Evolutionary conservation across 257 asterid genomes (phyloP).

Genomic region (Forsythia suspensa): DNA sequence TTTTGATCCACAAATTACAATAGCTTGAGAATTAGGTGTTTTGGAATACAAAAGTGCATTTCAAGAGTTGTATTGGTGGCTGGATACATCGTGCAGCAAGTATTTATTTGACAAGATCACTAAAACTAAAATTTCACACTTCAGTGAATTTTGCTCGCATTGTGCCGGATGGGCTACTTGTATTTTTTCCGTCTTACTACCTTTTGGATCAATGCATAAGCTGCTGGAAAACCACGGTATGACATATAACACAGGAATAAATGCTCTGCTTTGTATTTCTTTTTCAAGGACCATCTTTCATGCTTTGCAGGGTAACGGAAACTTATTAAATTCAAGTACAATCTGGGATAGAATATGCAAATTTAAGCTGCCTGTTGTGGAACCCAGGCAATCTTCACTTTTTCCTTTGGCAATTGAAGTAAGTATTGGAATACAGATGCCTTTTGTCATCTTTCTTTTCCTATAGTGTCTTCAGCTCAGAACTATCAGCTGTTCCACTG

Average conservation of each 20-base stretch:
- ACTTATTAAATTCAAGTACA: conserved; percentile 58
- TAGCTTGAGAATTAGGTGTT: not conserved
- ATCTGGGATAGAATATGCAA: conserved; percentile 98
- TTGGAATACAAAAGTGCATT: conserved; percentile 5
- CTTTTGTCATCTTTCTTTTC: conserved; percentile 13
- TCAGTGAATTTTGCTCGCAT: conserved; percentile 95
- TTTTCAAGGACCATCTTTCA: conserved; percentile 18
- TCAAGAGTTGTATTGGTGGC: not conserved
- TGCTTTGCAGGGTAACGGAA: conserved; percentile 57
- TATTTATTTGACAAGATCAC: conserved; percentile 22
- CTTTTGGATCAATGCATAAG: conserved; percentile 81
- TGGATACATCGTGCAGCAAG: conserved; percentile 1
- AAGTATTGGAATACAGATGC: conserved; percentile 24
- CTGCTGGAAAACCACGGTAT: conserved; percentile 88
- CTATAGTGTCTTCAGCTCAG: conserved; percentile 12
- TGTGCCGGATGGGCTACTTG: conserved; percentile 97
- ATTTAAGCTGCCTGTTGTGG: conserved; percentile 89
- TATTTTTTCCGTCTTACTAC: conserved; percentile 93
- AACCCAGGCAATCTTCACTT: conserved; percentile 94
- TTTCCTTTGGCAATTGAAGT: conserved; percentile 83
- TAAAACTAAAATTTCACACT: conserved; percentile 27
- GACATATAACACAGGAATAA: conserved; percentile 23
- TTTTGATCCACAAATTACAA: not conserved
- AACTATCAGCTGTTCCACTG: conserved; percentile 19
- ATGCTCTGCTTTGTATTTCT: conserved; percentile 5